Base-by-base conservation (phyloP, 2,329 filamentous ascomycete species). In the Fusarium sarcochroum region DNA sequence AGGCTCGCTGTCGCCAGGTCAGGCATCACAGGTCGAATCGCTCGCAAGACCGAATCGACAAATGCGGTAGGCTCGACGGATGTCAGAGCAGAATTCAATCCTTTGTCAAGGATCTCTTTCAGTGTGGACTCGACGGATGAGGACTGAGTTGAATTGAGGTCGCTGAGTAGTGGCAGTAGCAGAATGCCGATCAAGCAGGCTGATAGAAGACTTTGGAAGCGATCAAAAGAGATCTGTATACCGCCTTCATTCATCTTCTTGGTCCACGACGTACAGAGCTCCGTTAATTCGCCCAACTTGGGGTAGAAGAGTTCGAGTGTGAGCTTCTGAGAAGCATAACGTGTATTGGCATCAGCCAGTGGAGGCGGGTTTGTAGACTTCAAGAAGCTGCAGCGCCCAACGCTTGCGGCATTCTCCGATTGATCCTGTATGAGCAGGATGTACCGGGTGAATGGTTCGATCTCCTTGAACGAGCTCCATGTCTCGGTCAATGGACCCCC, bases 261-360 rank as follows among this genome's bases (percentile, higher is more conserved):
- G 5, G 77, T 78, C 86, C 86, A 88, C 3, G 81, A 80, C 17
- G 80, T 77, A 52, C 83, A 83, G 38, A 87, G 63, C 13, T 80
- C 79, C 20, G 77, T 74, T 8, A 89, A 69, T 44, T 87, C 85
- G 45, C 84, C 81, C 2, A 88, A 38, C 65, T 87, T 87, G 2
- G 86, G 83, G 38, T 79, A 82, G 27, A 89, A 76, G 1, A 89
- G 80, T 66, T 89, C 87, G 7, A 87, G 76, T 6, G 85, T 78
- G 7, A 88, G 76, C 60, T 84, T 87, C 60, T 80, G 86, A 3
- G 84, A 82, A 3, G 82, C 77, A 71, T 78, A 80, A 37, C 77
- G 78, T 32, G 72, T 77, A 45, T 67, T 76, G 2, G 73, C 52
- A 61, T 82, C 79, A 7, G 77, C 72, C 17, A 72, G 40, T 4